Evolutionary conservation across 495 filamentous ascomycete species (phyloP), one percentile per base, ranked within the genome.

Genomic region (Aspergillus carlsbadensis): DNA sequence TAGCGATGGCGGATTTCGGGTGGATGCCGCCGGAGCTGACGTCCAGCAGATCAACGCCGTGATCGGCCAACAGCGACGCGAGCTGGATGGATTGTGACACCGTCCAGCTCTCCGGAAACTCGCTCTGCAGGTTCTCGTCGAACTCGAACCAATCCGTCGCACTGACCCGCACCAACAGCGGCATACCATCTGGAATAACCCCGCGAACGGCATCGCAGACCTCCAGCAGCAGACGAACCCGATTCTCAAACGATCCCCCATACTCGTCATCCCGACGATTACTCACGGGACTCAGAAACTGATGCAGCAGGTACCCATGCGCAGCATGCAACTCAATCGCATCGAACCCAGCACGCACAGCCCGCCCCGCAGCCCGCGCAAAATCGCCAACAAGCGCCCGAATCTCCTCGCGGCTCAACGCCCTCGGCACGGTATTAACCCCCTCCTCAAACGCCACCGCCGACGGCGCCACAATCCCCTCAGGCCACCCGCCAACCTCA

Each of bases 401-500:
- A 8, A 29, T 29, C 26, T 29, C 26, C 3, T 29, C 26, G 4
- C 26, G 3, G 4, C 4, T 29, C 26, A 29, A 29, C 26, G 3
- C 26, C 26, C 26, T 29, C 4, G 26, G 26, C 3, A 29, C 26
- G 8, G 26, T 4, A 29, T 29, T 29, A 29, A 29, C 26, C 26
- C 26, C 70, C 51, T 51, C 68, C 50, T 54, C 58, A 56, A 50
- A 69, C 72, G 1, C 83, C 73, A 84, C 67, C 8, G 75, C 72
- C n/a, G 54, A 59, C 0, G 86, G 79, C 0, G 59, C 84, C 17
- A 75, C 62, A 10, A 88, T 78, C 46, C 87, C 74, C 35, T 86
- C 79, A 0, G 78, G 80, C 88, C 88, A 92, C 1, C 82, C 82
- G 18, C 79, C 80, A 17, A 78, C 77, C 3, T 78, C 68, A 44